phyloP scores from a whole-genome alignment of 2,329 filamentous ascomycete species.

The Sarocladium oryzae region DNA sequence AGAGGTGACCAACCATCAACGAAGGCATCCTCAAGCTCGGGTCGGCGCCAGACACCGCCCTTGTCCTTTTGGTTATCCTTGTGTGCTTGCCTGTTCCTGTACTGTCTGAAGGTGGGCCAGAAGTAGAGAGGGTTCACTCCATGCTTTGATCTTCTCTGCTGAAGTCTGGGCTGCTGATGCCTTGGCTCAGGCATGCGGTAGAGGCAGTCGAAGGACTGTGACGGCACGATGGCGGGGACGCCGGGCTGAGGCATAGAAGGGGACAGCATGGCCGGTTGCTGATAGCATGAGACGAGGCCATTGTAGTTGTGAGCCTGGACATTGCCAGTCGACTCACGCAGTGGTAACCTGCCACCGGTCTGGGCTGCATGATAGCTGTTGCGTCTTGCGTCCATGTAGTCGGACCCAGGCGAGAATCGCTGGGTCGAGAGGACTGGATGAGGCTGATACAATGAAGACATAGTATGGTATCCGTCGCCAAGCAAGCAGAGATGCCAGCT shows the following conservation, averaged over 20 bases:
- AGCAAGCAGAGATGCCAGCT: conserved; percentile 2
- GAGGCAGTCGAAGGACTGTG: conserved; percentile 38
- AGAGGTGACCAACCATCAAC: conserved; percentile 51
- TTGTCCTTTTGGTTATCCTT: conserved; percentile 55
- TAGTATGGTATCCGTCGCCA: conserved; percentile 16
- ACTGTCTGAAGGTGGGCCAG: conserved; percentile 57
- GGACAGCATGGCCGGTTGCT: conserved; percentile 24
- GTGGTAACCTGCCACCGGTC: conserved; percentile 30
- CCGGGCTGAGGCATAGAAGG: conserved; percentile 38
- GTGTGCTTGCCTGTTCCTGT: conserved; percentile 58
- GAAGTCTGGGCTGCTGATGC: conserved; percentile 27
- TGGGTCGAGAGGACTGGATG: conserved; percentile 45
- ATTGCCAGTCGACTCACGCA: conserved; percentile 48
- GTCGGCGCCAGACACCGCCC: conserved; percentile 45
- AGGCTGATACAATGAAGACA: conserved; percentile 34
- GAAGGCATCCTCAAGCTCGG: conserved; percentile 59
- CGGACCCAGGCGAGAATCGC: conserved; percentile 39
- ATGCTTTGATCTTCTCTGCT: conserved; percentile 28
- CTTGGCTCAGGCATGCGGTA: conserved; percentile 31
- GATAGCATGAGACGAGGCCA: conserved; percentile 38
- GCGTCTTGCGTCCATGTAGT: conserved; percentile 41
- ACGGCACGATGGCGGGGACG: conserved; percentile 44
- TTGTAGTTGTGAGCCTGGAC: conserved; percentile 37
- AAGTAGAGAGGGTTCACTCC: conserved; percentile 54
- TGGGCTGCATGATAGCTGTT: conserved; percentile 24